Percentiles rank a stretch among this genome's conserved stretches.
Evolutionary conservation across 2,329 filamentous ascomycete genomes (phyloP).

Genomic region (Fusarium acutatum): DNA sequence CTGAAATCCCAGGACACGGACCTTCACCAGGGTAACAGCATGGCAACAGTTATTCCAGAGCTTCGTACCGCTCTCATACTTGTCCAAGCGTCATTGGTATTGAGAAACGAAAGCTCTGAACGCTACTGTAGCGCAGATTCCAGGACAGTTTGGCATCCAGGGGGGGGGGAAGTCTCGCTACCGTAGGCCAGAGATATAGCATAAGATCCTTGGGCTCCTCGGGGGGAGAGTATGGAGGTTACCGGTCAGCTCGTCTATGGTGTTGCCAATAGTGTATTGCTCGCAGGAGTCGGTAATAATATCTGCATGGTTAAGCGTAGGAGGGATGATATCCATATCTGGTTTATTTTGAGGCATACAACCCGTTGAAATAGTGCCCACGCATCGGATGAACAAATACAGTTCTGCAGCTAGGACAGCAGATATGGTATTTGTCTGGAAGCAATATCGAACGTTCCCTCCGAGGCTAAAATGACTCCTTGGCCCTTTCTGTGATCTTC

Average conservation of each 20-base stretch:
- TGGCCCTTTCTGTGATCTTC: background rate
- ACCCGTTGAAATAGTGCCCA: accelerated
- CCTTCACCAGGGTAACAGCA: accelerated
- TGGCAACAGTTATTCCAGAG: accelerated
- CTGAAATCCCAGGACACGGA: too few relatives aligned
- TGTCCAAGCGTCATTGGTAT: background rate
- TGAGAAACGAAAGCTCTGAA: accelerated
- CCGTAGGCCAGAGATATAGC: accelerated
- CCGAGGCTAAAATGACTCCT: background rate
- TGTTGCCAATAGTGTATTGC: accelerated
- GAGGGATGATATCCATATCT: too few relatives aligned
- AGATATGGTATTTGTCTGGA: background rate
- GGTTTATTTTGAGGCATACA: accelerated
- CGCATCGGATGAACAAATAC: background rate
- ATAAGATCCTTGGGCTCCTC: background rate
- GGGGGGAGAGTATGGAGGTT: accelerated
- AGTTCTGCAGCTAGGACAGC: background rate
- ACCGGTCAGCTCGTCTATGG: accelerated
- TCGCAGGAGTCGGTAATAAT: accelerated
- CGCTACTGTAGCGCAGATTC: background rate
- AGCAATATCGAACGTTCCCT: accelerated
- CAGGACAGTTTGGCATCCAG: accelerated
- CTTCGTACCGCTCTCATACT: accelerated
- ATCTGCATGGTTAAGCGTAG: accelerated
- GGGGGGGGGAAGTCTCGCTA: accelerated